These are phyloP conservation scores for Forsythia suspensa DNA, from an alignment of 257 asterid species.

Conservation along the genomic window DNA sequence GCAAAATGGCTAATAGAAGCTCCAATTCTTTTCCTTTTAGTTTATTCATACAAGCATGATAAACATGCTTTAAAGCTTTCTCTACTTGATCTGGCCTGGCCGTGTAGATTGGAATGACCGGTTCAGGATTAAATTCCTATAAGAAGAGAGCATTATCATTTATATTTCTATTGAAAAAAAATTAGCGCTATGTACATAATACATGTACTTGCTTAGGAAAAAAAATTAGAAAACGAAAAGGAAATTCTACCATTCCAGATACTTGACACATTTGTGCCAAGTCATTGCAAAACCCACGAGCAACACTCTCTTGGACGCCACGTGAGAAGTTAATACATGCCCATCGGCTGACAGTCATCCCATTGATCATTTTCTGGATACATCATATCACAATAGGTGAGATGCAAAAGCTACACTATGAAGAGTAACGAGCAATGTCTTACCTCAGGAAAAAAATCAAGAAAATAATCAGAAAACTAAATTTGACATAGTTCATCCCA, in stretches of 20 bases:
- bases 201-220: neutral
- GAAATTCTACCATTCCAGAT: conserved; percentile 82
- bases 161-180: neutral
- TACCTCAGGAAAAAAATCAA: neutral
- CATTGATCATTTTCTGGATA: conserved; percentile 93
- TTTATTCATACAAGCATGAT: conserved; percentile 70
- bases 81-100: conserved; percentile 98
- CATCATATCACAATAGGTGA: conserved; percentile 14
- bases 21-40: conserved; percentile 93
- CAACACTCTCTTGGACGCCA: conserved; percentile 92
- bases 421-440: neutral
- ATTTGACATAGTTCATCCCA: neutral
- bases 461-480: neutral
- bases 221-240: conserved; percentile 2
- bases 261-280: conserved; percentile 99
- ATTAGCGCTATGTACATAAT: neutral
- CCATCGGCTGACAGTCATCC: conserved; percentile 97
- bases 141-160: conserved; percentile 1
- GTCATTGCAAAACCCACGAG: conserved; percentile 93
- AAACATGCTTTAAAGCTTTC: conserved; percentile 89
- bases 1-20: conserved; percentile 85
- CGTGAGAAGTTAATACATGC: conserved; percentile 98
- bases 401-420: neutral
- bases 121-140: conserved; percentile 89
- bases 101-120: conserved; percentile 75